phyloP scores from a whole-genome alignment of 2,329 filamentous ascomycete species.

The Fonsecaea monophora region DNA sequence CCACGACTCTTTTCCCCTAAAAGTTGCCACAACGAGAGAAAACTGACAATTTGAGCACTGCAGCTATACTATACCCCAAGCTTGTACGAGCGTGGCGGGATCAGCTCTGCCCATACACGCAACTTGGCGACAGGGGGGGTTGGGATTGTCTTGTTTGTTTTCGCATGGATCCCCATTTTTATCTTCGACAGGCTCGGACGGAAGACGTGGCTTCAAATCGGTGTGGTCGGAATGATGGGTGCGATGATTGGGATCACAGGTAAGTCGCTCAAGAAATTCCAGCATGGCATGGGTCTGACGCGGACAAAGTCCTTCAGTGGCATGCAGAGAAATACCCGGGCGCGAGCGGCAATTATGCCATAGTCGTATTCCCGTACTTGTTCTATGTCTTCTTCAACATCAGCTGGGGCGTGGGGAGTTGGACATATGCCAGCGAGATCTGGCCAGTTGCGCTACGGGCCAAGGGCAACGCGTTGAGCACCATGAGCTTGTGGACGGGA shows the following conservation, averaged over 20 bases:
- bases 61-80: constrained; percentile 47
- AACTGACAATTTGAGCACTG: background rate
- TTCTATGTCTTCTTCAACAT: constrained; percentile 54
- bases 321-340: constrained; percentile 43
- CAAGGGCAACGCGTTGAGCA: constrained; percentile 51
- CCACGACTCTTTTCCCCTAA: background rate
- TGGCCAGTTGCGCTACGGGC: constrained; percentile 54
- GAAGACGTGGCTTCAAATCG: constrained; percentile 35
- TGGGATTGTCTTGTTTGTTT: constrained; percentile 57
- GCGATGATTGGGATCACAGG: constrained; percentile 25
- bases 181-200: constrained; percentile 53
- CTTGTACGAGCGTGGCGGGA: constrained; percentile 55
- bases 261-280: background rate
- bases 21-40: background rate
- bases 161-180: constrained; percentile 55
- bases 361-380: constrained; percentile 56
- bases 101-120: constrained; percentile 51
- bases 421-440: constrained; percentile 43
- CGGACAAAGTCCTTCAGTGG: constrained; percentile 44
- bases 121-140: constrained; percentile 60
- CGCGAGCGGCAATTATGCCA: constrained; percentile 54
- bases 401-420: constrained; percentile 56
- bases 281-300: constrained; percentile 24
- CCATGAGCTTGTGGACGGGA: constrained; percentile 54
- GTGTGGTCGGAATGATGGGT: constrained; percentile 25